Evolutionary conservation across 371 early-diverging fungal genomes (phyloP).

Genomic region (Coemansia sp.): DNA sequence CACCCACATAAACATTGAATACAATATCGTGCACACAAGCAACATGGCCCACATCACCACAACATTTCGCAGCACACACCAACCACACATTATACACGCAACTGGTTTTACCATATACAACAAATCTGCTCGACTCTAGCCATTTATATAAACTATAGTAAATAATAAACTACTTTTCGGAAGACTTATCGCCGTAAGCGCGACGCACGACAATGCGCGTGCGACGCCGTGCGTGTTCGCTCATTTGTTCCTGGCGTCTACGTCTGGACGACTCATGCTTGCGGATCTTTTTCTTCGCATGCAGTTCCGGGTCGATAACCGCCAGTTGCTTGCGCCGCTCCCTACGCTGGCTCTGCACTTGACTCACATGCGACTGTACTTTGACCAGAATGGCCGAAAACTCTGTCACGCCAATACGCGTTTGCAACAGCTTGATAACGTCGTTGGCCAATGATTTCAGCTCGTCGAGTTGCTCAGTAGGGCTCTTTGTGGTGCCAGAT

Average conservation of each 20-base stretch:
- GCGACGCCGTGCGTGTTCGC: constrained; percentile 25
- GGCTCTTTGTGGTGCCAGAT: constrained; percentile 14
- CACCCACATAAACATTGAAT: neutral
- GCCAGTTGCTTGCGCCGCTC: constrained; percentile 67
- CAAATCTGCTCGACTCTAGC: no score
- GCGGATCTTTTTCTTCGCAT: constrained; percentile 62
- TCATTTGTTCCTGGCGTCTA: constrained; percentile 16
- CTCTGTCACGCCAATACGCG: constrained; percentile 71
- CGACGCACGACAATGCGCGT: constrained; percentile 26
- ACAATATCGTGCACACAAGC: neutral
- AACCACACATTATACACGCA: neutral
- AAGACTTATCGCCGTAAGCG: neutral
- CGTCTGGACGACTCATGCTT: constrained; percentile 57
- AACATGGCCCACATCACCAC: neutral
- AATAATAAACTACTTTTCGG: neutral
- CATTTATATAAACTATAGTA: no score
- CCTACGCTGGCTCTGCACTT: constrained; percentile 56
- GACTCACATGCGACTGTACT: constrained; percentile 66
- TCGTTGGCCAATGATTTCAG: constrained; percentile 77
- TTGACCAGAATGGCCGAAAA: constrained; percentile 73
- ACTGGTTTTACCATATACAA: neutral
- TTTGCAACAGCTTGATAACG: constrained; percentile 76
- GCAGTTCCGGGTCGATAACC: constrained; percentile 67
- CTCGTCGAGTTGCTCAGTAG: constrained; percentile 66
- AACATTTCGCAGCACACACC: neutral